These are phyloP conservation scores for Nitzschia sp. DNA, from an alignment of 108 stramenopile genomes.

Conservation along the genomic window DNA sequence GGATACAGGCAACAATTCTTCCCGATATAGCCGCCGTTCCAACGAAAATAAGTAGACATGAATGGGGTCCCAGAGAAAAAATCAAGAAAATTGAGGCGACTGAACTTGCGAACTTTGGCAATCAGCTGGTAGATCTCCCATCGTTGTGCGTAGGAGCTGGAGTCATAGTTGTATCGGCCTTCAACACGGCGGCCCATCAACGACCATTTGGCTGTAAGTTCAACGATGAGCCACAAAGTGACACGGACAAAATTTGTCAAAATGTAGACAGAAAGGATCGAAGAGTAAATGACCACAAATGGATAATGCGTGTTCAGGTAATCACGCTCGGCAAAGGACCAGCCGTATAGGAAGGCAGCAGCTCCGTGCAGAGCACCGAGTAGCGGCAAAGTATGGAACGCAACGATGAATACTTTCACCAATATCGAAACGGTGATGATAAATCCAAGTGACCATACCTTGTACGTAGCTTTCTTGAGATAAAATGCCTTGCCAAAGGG, in stretches of 20 bases:
- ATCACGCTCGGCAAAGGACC: constrained; percentile 6
- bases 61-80: constrained; percentile 42
- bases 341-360: constrained; percentile 39
- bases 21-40: constrained; percentile 38
- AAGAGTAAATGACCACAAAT: constrained; percentile 10
- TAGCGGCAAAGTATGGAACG: constrained; percentile 34
- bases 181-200: constrained; percentile 45
- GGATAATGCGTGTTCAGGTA: constrained; percentile 11
- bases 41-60: constrained; percentile 35
- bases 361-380: constrained; percentile 25
- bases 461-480: constrained; percentile 37
- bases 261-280: constrained; percentile 22
- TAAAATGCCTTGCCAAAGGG: constrained; percentile 65
- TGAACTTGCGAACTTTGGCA: constrained; percentile 23
- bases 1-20: constrained; percentile 53
- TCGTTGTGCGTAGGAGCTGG: constrained; percentile 38
- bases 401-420: not conserved
- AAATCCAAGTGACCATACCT: constrained; percentile 24
- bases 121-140: constrained; percentile 56
- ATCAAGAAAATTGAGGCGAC: constrained; percentile 29
- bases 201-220: constrained; percentile 50
- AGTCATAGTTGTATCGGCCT: constrained; percentile 52
- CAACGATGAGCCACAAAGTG: constrained; percentile 35
- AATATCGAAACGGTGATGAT: not conserved
- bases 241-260: constrained; percentile 17